These are phyloP conservation scores for Sporobolomyces roseus DNA, from an alignment of 768 basidiomycete species.

Conservation along the genomic window DNA sequence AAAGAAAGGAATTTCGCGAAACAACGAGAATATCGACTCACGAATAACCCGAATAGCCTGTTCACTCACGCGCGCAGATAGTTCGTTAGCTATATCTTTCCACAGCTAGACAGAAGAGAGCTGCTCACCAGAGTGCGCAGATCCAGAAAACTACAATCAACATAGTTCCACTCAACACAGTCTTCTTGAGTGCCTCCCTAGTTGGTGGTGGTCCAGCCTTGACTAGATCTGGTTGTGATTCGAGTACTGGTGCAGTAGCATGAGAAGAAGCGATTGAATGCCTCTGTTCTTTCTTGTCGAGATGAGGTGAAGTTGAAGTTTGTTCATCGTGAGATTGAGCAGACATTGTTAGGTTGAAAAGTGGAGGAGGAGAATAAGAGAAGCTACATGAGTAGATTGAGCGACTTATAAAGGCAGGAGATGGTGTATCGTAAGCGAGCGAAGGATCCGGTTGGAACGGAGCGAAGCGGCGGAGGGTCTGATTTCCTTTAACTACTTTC, in stretches of 20 bases:
- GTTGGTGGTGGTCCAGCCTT: neutral
- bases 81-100: too few relatives aligned
- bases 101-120: neutral
- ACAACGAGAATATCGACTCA: neutral
- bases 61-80: neutral
- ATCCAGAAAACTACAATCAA: slow-evolving; percentile 13
- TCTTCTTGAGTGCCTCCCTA: neutral
- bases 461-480: too few relatives aligned
- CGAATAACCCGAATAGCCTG: slow-evolving; percentile 9
- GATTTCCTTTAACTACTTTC: too few relatives aligned
- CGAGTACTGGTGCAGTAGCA: neutral
- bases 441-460: too few relatives aligned
- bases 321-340: too few relatives aligned
- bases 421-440: too few relatives aligned
- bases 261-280: neutral
- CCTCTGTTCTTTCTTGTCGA: too few relatives aligned
- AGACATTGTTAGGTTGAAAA: too few relatives aligned
- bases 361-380: too few relatives aligned
- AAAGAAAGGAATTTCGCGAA: neutral
- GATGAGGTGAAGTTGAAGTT: neutral
- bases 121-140: slow-evolving; percentile 6
- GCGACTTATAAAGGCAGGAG: too few relatives aligned
- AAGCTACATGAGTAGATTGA: too few relatives aligned
- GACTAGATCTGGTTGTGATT: neutral
- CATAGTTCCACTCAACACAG: neutral